Percentiles rank a stretch among this genome's conserved stretches.
These are phyloP conservation scores for Aspergillus uvarum DNA, from an alignment of 2,329 filamentous ascomycete species.

Conservation along the genomic window DNA sequence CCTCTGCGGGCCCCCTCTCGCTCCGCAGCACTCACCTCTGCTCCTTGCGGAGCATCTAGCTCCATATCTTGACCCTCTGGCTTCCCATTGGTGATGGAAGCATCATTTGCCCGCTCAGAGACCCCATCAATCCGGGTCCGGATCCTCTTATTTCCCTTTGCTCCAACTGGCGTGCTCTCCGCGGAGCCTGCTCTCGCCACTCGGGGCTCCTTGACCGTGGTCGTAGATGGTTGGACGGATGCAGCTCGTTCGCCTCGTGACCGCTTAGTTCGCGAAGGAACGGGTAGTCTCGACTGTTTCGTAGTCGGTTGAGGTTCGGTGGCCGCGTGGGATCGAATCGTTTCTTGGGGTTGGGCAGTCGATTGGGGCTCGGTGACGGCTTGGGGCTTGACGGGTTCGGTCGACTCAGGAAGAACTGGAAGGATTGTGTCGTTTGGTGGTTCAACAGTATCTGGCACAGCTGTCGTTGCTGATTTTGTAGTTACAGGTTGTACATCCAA, in stretches of 20 bases:
- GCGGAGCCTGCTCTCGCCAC: not conserved
- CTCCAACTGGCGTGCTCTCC: constrained; percentile 3
- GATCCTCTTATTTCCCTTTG: constrained; percentile 2
- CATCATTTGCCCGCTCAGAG: constrained; percentile 1
- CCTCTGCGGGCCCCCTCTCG: not conserved
- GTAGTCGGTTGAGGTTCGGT: not conserved
- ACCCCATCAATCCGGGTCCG: constrained; percentile 14
- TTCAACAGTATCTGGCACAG: not conserved
- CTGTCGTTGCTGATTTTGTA: not conserved
- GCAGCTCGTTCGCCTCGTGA: constrained; percentile 9
- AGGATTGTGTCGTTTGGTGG: not conserved
- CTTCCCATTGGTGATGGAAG: not conserved
- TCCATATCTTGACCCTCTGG: constrained; percentile 1
- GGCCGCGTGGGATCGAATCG: not conserved
- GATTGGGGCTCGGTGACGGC: not conserved
- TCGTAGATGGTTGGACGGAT: constrained; percentile 1
- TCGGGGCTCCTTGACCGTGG: not conserved
- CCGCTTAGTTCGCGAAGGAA: not conserved
- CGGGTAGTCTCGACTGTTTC: not conserved
- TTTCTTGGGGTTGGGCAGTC: not conserved
- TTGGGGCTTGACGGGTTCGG: not conserved
- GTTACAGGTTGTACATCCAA: not conserved
- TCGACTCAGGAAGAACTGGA: not conserved
- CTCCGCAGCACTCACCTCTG: not conserved
- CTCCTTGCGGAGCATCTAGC: not conserved